Base-by-base conservation (phyloP, 2,329 filamentous ascomycete genomes). In the Colletotrichum sp. region DNA sequence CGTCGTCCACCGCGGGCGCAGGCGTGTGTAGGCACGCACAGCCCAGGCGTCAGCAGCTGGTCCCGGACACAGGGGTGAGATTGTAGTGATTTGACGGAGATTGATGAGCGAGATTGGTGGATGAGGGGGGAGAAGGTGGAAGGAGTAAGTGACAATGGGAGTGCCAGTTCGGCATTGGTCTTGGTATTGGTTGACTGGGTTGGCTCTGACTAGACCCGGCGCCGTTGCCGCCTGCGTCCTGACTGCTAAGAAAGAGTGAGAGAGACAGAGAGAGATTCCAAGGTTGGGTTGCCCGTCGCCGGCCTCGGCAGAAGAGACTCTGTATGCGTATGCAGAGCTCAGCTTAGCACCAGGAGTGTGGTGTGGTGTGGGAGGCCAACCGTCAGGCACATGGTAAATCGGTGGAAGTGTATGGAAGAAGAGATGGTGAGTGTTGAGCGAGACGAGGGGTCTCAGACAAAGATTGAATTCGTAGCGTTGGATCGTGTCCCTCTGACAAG, bases 11-110 rank as follows among this genome's bases (percentile, higher is more conserved):
- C 59, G 63, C 57, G 69, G 57, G 70, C 68, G 72, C 68, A 24
- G 52, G 68, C 71, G 57, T 24, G 69, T 36, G 68, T 39, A 68
- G 34, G 70, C 36, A 74, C 64, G 59, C 74, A 69, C 44, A 65
- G 49, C 74, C 59, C 74, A 74, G 74, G 28, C 65, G 74, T 65
- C 74, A 69, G 70, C 74, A 76, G 70, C 74, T 69, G 74, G 70
- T 60, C 64, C 64, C 70, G 30, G 64, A 44, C 60, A 63, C 71
- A 72, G 39, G 73, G 59, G 28, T 73, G 70, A 70, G 57, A 63
- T 62, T 32, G 18, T 62, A 60, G 32, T 69, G 55, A 44, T 39
- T 59, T 49, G 68, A 67, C 39, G 72, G 72, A 55, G 64, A 63
- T 28, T 71, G 57, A 62, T 71, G 62, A 64, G 16, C 60, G 26